These are phyloP conservation scores for Aspergillus novofumigatus DNA, from an alignment of 2,329 filamentous ascomycete species.

Conservation along the genomic window DNA sequence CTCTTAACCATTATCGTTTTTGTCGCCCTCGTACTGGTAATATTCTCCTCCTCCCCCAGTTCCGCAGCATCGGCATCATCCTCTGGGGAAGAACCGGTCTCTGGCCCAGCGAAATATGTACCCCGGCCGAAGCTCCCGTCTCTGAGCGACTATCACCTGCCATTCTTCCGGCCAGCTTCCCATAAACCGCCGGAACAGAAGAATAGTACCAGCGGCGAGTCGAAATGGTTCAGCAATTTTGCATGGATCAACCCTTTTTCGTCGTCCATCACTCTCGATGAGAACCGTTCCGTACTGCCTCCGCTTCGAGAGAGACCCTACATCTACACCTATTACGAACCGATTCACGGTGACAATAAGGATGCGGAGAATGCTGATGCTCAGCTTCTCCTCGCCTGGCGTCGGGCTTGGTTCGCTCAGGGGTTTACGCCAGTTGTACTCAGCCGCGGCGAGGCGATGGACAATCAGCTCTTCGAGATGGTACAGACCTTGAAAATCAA, in stretches of 20 bases:
- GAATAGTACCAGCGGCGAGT: slow-evolving; percentile 73
- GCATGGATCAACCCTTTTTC: slow-evolving; percentile 91
- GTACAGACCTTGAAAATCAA: slow-evolving; percentile 60
- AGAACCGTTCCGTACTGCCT: slow-evolving; percentile 78
- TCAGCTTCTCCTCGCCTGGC: slow-evolving; percentile 77
- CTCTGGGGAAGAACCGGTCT: slow-evolving; percentile 17
- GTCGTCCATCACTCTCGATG: slow-evolving; percentile 71
- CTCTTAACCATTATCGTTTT: slow-evolving; percentile 42
- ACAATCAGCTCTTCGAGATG: slow-evolving; percentile 72
- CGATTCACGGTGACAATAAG: slow-evolving; percentile 58
- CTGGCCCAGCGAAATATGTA: slow-evolving; percentile 29
- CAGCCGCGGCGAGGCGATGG: slow-evolving; percentile 72
- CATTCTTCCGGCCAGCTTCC: slow-evolving; percentile 65
- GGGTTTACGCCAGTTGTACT: slow-evolving; percentile 84
- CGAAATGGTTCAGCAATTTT: slow-evolving; percentile 84
- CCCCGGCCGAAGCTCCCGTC: slow-evolving; percentile 40
- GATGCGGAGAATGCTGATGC: slow-evolving; percentile 69
- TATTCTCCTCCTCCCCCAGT: slow-evolving; percentile 41
- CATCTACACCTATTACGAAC: slow-evolving; percentile 90
- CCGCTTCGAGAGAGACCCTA: slow-evolving; percentile 65
- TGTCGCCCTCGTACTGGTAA: slow-evolving; percentile 40
- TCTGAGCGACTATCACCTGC: slow-evolving; percentile 52
- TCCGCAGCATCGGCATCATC: slow-evolving; percentile 17
- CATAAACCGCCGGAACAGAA: slow-evolving; percentile 70
- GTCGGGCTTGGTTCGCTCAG: slow-evolving; percentile 91